Conservation (phyloP, 352 stramenopile species). For the Phytophthora podocarpi region DNA sequence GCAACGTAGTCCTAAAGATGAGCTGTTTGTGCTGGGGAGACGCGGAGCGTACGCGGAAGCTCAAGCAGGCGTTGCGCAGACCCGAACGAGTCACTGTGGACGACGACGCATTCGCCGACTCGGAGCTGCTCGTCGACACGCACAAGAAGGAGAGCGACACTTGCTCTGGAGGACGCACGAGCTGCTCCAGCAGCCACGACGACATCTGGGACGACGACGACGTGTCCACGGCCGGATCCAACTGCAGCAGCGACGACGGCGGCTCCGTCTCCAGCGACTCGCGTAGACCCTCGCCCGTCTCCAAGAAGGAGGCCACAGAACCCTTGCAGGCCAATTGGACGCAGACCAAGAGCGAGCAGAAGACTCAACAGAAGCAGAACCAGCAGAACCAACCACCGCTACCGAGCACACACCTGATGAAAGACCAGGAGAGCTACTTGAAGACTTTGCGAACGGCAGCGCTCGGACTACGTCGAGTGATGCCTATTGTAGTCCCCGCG, state of each 20-base stretch:
- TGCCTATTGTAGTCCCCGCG: constrained; percentile 60
- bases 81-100: neutral
- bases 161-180: constrained; percentile 42
- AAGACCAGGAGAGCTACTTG: constrained; percentile 12
- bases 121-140: neutral
- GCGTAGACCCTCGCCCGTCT: constrained; percentile 13
- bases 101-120: neutral
- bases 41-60: constrained; percentile 34
- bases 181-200: constrained; percentile 49
- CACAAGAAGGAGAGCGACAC: constrained; percentile 36
- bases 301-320: constrained; percentile 9
- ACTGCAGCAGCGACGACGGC: constrained; percentile 43
- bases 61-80: constrained; percentile 34
- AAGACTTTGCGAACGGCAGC: constrained; percentile 7
- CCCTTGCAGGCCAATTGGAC: constrained; percentile 29
- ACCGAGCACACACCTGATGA: constrained; percentile 11
- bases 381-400: constrained; percentile 15
- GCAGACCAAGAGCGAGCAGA: constrained; percentile 19
- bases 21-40: constrained; percentile 47
- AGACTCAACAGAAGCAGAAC: too few relatives aligned
- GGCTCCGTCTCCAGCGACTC: constrained; percentile 31
- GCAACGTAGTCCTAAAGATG: constrained; percentile 26
- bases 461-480: constrained; percentile 37
- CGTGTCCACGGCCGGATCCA: constrained; percentile 40
- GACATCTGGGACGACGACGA: constrained; percentile 60